phyloP scores from a whole-genome alignment of 2,329 filamentous ascomycete species.

The Paecilomyces variotii region DNA sequence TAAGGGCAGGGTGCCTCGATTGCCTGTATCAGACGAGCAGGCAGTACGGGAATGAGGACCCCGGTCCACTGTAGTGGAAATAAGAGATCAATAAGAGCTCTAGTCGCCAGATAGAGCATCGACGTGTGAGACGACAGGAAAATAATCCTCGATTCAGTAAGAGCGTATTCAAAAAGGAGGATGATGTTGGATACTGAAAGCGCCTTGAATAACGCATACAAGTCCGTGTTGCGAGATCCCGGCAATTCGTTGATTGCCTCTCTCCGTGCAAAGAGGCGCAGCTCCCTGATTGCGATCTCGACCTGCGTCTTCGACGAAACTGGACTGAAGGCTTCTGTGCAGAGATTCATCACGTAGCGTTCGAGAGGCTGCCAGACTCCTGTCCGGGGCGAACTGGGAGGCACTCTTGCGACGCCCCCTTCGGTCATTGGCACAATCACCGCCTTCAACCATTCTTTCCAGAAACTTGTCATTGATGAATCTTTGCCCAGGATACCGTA shows the following conservation, averaged over 20 bases:
- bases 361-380: conserved; percentile 95
- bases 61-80: conserved; percentile 92
- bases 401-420: conserved; percentile 71
- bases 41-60: conserved; percentile 87
- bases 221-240: conserved; percentile 79
- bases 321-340: conserved; percentile 87
- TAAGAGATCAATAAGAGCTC: conserved; percentile 74
- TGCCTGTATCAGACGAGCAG: conserved; percentile 77
- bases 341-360: conserved; percentile 93
- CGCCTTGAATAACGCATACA: conserved; percentile 86
- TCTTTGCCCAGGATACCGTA: conserved; percentile 90
- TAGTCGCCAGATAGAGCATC: conserved; percentile 89
- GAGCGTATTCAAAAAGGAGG: conserved; percentile 82
- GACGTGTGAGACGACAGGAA: conserved; percentile 90
- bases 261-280: conserved; percentile 85
- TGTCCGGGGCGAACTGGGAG: conserved; percentile 79
- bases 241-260: conserved; percentile 91
- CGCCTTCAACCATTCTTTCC: conserved; percentile 97
- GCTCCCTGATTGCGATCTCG: conserved; percentile 78
- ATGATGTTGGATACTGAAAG: conserved; percentile 89
- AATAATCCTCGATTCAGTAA: conserved; percentile 91
- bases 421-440: conserved; percentile 94
- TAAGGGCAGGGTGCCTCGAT: conserved; percentile 94
- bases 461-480: conserved; percentile 74
- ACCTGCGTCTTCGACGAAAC: conserved; percentile 93